phyloP scores from a whole-genome alignment of 2,329 filamentous ascomycete genomes.

The Aspergillus calidoustus region DNA sequence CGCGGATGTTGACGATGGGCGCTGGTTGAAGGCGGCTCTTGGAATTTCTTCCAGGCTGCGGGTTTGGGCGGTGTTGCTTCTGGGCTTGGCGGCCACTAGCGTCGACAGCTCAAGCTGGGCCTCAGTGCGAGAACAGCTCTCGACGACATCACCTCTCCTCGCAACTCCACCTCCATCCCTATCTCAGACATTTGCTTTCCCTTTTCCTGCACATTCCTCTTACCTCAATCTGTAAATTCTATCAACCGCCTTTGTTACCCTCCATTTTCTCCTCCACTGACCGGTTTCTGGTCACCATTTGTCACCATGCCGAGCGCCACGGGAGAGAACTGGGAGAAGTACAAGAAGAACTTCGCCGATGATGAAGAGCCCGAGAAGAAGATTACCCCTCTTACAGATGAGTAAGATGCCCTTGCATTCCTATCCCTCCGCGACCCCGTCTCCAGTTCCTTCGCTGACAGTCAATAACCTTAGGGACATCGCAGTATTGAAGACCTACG shows the following conservation, averaged over 20 bases:
- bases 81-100: slow-evolving; percentile 44
- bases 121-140: slow-evolving; percentile 30
- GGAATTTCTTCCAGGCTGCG: slow-evolving; percentile 46
- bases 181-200: slow-evolving; percentile 9
- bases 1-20: slow-evolving; percentile 31
- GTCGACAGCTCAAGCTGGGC: slow-evolving; percentile 39
- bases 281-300: slow-evolving; percentile 34
- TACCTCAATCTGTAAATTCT: slow-evolving; percentile 2
- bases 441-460: slow-evolving; percentile 38
- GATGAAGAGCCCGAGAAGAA: slow-evolving; percentile 99
- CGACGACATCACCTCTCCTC: slow-evolving; percentile 35
- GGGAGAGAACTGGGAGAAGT: slow-evolving; percentile 97
- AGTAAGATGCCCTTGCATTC: slow-evolving; percentile 62
- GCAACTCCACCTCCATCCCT: slow-evolving; percentile 23
- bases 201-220: background rate
- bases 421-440: background rate
- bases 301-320: slow-evolving; percentile 85
- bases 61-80: slow-evolving; percentile 44
- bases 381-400: slow-evolving; percentile 94
- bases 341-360: slow-evolving; percentile 94
- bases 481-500: slow-evolving; percentile 98
- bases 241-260: slow-evolving; percentile 10
- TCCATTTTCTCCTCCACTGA: slow-evolving; percentile 10
- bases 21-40: slow-evolving; percentile 27
- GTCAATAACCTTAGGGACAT: slow-evolving; percentile 72